phyloP scores from a whole-genome alignment of 139 green algal genomes.

The Chlorella vulgaris region DNA sequence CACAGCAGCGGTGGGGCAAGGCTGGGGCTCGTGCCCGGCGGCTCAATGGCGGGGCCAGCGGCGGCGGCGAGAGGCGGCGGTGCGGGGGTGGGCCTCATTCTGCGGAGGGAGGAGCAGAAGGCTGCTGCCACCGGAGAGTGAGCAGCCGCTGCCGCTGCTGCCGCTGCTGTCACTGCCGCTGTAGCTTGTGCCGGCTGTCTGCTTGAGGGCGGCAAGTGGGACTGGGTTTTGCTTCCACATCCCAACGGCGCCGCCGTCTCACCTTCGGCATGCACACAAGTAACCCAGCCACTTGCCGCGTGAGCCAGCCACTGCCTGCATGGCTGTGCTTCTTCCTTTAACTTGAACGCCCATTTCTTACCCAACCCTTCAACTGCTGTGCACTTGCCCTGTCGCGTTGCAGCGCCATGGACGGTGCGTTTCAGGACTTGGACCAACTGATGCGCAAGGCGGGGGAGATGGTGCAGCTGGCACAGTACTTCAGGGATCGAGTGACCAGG shows the following conservation, averaged over 20 bases:
- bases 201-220: too few species aligned
- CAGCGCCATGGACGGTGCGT: slow-evolving; percentile 62
- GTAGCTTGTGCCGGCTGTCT: too few species aligned
- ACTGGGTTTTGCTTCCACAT: too few species aligned
- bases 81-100: slow-evolving; percentile 47
- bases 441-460: slow-evolving; percentile 84
- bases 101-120: slow-evolving; percentile 42
- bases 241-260: too few species aligned
- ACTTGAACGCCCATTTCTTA: background rate
- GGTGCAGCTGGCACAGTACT: slow-evolving; percentile 81
- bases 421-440: slow-evolving; percentile 77
- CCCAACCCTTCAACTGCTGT: background rate
- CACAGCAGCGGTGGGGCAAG: too few species aligned
- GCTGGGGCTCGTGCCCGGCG: too few species aligned
- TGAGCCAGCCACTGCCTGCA: background rate
- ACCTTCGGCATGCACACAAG: too few species aligned
- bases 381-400: background rate
- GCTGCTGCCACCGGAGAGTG: slow-evolving; percentile 40
- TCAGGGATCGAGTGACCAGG: slow-evolving; percentile 41
- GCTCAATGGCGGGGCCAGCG: slow-evolving; percentile 2
- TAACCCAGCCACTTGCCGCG: too few species aligned
- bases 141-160: background rate
- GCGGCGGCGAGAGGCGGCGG: background rate
- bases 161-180: too few species aligned
- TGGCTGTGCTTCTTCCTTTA: background rate